These are phyloP conservation scores for Aeschynomene evenia DNA, from an alignment of 306 rosid genomes.

Conservation along the genomic window DNA sequence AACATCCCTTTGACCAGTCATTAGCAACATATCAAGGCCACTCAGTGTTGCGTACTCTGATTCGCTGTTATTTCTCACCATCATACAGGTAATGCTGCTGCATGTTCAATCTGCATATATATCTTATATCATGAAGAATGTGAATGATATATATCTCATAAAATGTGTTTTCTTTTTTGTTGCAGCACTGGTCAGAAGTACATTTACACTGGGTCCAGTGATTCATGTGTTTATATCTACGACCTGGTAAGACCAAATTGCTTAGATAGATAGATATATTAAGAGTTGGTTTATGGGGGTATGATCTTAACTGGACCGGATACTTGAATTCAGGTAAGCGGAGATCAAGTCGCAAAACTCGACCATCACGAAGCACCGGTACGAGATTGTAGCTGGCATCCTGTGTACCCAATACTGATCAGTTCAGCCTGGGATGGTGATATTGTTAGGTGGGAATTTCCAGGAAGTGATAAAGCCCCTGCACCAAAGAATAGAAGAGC, in stretches of 20 bases:
- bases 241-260: conserved; percentile 67
- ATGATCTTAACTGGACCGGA: too few species aligned
- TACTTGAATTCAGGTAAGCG: conserved; percentile 39
- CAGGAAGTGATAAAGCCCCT: conserved; percentile 33
- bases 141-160: not conserved
- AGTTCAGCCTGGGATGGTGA: conserved; percentile 59
- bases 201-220: conserved; percentile 91
- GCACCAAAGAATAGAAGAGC: conserved; percentile 21
- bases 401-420: conserved; percentile 46
- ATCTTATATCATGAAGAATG: not conserved
- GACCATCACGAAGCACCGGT: conserved; percentile 48
- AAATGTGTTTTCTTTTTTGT: conserved; percentile 24
- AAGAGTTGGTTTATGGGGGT: not conserved
- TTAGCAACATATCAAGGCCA: conserved; percentile 82
- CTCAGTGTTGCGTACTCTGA: conserved; percentile 73
- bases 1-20: conserved; percentile 72
- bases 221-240: conserved; percentile 68
- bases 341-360: conserved; percentile 56
- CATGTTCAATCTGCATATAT: conserved; percentile 13
- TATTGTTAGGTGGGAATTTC: conserved; percentile 54
- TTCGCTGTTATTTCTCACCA: conserved; percentile 90
- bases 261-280: not conserved
- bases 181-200: conserved; percentile 97
- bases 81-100: conserved; percentile 63
- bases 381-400: conserved; percentile 63